Evolutionary conservation across 2,329 filamentous ascomycete genomes (phyloP).

Genomic region (Trichoderma guizhouense): DNA sequence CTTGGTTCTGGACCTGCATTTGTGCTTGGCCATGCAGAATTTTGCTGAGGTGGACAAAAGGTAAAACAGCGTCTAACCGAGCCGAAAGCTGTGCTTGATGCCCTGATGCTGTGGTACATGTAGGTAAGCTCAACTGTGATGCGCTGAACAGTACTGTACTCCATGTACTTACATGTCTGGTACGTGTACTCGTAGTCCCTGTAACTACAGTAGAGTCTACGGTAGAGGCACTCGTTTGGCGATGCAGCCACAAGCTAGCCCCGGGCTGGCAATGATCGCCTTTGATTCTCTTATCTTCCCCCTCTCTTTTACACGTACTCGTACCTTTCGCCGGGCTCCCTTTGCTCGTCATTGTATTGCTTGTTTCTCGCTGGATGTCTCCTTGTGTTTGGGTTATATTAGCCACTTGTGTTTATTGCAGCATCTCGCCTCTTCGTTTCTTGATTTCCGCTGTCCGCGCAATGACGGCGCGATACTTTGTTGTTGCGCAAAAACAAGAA

Average conservation of each 20-base stretch:
- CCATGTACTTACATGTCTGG: not conserved
- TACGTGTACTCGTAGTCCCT: not conserved
- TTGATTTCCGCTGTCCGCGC: not conserved
- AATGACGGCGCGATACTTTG: not conserved
- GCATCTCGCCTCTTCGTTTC: not conserved
- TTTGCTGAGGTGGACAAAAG: not conserved
- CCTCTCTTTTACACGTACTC: not conserved
- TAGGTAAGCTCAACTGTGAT: too few species aligned
- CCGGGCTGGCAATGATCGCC: not conserved
- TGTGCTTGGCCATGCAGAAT: not conserved
- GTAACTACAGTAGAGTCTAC: not conserved
- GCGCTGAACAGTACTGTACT: too few species aligned
- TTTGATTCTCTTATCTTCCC: not conserved
- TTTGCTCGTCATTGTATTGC: not conserved
- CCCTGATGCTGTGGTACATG: not conserved
- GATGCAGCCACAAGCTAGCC: slow-evolving; percentile 1
- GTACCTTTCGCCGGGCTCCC: not conserved
- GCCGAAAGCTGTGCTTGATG: not conserved
- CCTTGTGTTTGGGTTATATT: not conserved
- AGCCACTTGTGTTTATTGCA: not conserved
- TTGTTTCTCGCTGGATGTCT: not conserved
- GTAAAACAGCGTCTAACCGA: not conserved
- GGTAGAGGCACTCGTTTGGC: not conserved
- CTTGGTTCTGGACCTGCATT: not conserved
- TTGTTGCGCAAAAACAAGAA: not conserved